These are phyloP conservation scores for Penicillium manginii DNA, from an alignment of 495 filamentous ascomycete species.

Conservation along the genomic window DNA sequence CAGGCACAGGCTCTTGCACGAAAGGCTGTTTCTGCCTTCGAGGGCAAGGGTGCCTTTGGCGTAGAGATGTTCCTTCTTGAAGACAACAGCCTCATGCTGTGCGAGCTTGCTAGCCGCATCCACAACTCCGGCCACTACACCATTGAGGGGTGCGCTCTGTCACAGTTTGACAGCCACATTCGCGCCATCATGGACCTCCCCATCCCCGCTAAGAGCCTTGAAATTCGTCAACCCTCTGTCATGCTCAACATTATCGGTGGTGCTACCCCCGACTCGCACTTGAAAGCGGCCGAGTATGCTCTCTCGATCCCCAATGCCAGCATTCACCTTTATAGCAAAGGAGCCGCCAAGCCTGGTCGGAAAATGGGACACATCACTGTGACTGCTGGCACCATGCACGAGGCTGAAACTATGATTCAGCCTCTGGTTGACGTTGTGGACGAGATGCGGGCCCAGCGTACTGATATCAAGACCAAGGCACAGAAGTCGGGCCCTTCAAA, in stretches of 20 bases:
- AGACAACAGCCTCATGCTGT: constrained; percentile 74
- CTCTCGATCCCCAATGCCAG: constrained; percentile 61
- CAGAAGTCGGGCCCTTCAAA: constrained; percentile 34
- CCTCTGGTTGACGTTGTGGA: constrained; percentile 68
- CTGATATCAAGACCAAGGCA: constrained; percentile 48
- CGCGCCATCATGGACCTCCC: constrained; percentile 82
- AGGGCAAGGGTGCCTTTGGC: constrained; percentile 91
- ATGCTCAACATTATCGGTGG: constrained; percentile 98
- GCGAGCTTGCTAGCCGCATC: constrained; percentile 93
- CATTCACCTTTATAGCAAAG: constrained; percentile 93
- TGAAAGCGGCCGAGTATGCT: constrained; percentile 65
- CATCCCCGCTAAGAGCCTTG: constrained; percentile 61
- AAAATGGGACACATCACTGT: constrained; percentile 97
- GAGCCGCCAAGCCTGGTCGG: constrained; percentile 75
- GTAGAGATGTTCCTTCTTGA: constrained; percentile 95
- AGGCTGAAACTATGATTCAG: constrained; percentile 71
- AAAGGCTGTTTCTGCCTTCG: constrained; percentile 75
- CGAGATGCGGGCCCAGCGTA: constrained; percentile 64
- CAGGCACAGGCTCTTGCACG: constrained; percentile 77
- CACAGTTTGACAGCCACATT: constrained; percentile 91
- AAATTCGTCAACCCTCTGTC: constrained; percentile 70
- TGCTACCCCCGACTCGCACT: constrained; percentile 67
- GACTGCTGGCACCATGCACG: constrained; percentile 65
- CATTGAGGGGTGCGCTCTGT: constrained; percentile 88
- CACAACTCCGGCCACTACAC: constrained; percentile 98